Percentiles rank a stretch among this genome's conserved stretches.
Evolutionary conservation across 1,284 basidiomycete species (phyloP).

Genomic region (Bondarzewia mesenterica): DNA sequence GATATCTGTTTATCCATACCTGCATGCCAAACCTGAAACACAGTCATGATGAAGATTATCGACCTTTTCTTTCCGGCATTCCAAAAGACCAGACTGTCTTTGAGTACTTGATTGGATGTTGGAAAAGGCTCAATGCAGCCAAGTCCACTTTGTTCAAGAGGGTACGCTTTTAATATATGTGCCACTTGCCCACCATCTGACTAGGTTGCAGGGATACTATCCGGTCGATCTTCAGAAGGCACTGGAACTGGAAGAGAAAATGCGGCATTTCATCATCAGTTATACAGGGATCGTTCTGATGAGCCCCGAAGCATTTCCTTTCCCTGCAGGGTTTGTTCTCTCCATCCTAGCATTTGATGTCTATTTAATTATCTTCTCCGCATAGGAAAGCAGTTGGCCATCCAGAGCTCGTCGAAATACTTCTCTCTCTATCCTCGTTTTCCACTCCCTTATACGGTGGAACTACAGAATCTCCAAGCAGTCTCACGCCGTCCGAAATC

Average conservation of each 20-base stretch:
- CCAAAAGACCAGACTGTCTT: conserved; percentile 78
- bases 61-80: conserved; percentile 72
- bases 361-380: conserved; percentile 4
- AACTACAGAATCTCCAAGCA: conserved; percentile 30
- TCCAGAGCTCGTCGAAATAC: conserved; percentile 66
- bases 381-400: conserved; percentile 65
- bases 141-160: conserved; percentile 53
- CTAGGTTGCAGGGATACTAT: conserved; percentile 41
- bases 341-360: conserved; percentile 1
- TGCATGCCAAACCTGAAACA: not conserved
- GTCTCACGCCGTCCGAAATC: conserved; percentile 46
- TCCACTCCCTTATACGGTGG: conserved; percentile 54
- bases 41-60: conserved; percentile 78
- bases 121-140: conserved; percentile 72
- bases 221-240: conserved; percentile 59
- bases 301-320: conserved; percentile 92
- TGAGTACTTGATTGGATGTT: conserved; percentile 87
- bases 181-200: not conserved
- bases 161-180: conserved; percentile 29
- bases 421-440: conserved; percentile 63
- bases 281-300: conserved; percentile 88
- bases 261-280: conserved; percentile 77
- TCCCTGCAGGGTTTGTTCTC: conserved; percentile 59
- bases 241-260: conserved; percentile 55
- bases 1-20: not conserved